Evolutionary conservation across 192 early-diverging fungal genomes (phyloP).

Genomic region (Gryganskiella cystojenkinii): DNA sequence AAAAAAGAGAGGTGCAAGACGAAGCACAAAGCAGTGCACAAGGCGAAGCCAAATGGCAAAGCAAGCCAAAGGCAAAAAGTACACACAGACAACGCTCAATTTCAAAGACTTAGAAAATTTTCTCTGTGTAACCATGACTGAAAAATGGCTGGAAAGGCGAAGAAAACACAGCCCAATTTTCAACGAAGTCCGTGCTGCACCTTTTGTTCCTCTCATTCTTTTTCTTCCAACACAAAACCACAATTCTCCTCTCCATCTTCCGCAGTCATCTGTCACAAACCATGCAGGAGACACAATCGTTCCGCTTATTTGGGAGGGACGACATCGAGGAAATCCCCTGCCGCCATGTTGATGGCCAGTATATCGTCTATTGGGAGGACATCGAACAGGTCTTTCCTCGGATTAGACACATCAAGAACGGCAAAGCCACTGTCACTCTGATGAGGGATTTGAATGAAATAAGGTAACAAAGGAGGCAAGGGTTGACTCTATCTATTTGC

Average conservation of each 20-base stretch:
- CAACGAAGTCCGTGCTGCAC: too few relatives aligned
- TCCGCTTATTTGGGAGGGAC: neutral
- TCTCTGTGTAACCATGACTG: too few relatives aligned
- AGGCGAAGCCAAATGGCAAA: too few relatives aligned
- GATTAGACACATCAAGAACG: neutral
- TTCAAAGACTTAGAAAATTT: too few relatives aligned
- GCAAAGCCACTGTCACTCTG: neutral
- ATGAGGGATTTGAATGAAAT: neutral
- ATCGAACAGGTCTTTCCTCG: constrained; percentile 9
- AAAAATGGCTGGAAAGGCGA: too few relatives aligned
- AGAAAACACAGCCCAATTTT: too few relatives aligned
- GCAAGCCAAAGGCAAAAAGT: too few relatives aligned
- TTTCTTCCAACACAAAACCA: neutral
- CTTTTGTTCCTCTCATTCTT: neutral
- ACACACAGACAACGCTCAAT: too few relatives aligned
- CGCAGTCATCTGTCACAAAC: neutral
- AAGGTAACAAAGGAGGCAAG: neutral
- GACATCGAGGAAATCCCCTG: neutral
- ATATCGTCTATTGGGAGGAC: constrained; percentile 3
- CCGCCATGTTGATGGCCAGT: neutral
- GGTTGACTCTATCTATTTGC: neutral
- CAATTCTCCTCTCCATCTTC: neutral
- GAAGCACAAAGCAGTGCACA: too few relatives aligned
- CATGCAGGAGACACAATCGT: constrained; percentile 7
- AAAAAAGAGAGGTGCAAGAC: too few relatives aligned